A percentile compares a stretch with the other conserved stretches of the same genome.
Conservation (phyloP, 331 rosid species). For the Erythrophleum ivorense region DNA sequence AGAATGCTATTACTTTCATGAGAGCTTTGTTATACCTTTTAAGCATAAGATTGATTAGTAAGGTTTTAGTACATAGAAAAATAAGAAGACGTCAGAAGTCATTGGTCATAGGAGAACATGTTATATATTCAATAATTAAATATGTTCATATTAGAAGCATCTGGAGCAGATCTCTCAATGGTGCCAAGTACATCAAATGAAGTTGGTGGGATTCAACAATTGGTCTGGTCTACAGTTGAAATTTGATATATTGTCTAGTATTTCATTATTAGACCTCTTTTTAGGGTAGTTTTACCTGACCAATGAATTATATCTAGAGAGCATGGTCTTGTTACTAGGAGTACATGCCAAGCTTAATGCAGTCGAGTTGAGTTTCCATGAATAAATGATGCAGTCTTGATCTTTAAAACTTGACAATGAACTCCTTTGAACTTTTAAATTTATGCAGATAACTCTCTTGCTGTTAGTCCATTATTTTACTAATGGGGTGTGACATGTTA, state of each 20-base stretch:
- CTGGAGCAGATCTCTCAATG: neutral
- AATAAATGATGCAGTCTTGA: neutral
- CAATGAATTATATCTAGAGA: neutral
- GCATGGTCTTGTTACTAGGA: neutral
- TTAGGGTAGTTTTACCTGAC: neutral
- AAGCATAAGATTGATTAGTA: neutral
- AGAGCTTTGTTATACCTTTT: neutral
- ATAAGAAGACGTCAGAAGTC: neutral
- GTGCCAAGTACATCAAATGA: neutral
- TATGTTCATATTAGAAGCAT: neutral
- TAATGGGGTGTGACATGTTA: too few species aligned
- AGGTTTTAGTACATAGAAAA: neutral
- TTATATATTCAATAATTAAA: neutral
- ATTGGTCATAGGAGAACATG: neutral
- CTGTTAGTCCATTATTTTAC: too few species aligned
- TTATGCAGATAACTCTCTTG: too few species aligned
- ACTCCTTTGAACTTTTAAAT: too few species aligned
- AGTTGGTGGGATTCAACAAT: neutral
- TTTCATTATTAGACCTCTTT: neutral
- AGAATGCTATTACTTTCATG: neutral
- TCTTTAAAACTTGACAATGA: too few species aligned
- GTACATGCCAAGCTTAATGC: neutral
- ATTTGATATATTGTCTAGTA: neutral
- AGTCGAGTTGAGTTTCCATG: neutral
- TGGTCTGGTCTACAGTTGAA: constrained; percentile 1